phyloP scores from a whole-genome alignment of 1,284 basidiomycete genomes.

The Papiliotrema fonsecae region DNA sequence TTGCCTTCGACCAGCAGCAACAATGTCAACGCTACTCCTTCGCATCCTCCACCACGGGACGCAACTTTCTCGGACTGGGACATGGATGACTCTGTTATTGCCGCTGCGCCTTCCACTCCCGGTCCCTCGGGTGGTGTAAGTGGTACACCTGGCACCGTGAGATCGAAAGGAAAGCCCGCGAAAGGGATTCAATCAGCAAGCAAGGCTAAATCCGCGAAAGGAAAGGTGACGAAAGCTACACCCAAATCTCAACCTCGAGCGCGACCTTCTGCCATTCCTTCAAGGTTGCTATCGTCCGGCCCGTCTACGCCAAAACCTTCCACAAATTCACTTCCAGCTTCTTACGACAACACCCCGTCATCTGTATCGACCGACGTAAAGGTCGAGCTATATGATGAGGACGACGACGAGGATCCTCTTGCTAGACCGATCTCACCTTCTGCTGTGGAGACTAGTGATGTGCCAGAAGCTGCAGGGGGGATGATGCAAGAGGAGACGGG shows the following conservation, averaged over 20 bases:
- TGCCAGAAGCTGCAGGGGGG: neutral
- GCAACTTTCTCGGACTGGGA: too few relatives aligned
- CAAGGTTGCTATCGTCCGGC: conserved; percentile 15
- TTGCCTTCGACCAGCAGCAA: too few relatives aligned
- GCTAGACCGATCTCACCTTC: conserved; percentile 11
- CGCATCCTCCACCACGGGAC: too few relatives aligned
- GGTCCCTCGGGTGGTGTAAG: neutral
- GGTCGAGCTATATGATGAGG: conserved; percentile 4
- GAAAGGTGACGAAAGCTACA: neutral
- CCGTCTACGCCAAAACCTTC: conserved; percentile 8
- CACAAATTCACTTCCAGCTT: conserved; percentile 1
- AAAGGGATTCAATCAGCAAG: too few relatives aligned
- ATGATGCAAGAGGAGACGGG: neutral
- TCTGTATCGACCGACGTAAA: conserved; percentile 7
- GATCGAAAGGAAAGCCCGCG: neutral
- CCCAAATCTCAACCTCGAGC: neutral
- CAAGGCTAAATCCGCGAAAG: too few relatives aligned
- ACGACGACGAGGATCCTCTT: conserved; percentile 13
- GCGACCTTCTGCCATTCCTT: conserved; percentile 22
- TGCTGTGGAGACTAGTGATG: neutral
- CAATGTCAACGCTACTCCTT: too few relatives aligned
- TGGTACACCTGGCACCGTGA: neutral
- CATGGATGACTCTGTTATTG: too few relatives aligned
- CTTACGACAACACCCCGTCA: conserved; percentile 8
- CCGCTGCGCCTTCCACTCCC: too few relatives aligned